Evolutionary conservation across 163 green algal genomes (phyloP).

Genomic region (Coccomyxa subellipsoidea): DNA sequence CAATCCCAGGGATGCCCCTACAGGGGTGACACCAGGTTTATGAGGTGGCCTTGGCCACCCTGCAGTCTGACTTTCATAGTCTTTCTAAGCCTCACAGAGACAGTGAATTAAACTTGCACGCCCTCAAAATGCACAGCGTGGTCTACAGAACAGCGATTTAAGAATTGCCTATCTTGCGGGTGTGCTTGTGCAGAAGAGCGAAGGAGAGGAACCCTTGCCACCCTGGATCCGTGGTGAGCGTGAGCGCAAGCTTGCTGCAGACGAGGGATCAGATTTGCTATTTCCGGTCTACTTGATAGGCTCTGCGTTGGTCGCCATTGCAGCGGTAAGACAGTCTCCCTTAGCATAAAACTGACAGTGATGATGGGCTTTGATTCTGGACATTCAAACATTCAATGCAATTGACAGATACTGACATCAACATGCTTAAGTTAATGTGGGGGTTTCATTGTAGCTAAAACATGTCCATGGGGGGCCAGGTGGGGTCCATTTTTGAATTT

Average conservation of each 20-base stretch:
- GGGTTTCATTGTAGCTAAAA: neutral
- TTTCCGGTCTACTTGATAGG: conserved; percentile 66
- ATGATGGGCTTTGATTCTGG: no score
- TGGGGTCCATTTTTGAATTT: conserved; percentile 76
- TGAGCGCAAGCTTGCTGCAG: conserved; percentile 32
- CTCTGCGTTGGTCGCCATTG: conserved; percentile 61
- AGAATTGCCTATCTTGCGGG: neutral
- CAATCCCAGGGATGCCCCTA: no score
- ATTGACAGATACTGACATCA: no score
- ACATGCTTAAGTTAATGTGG: no score
- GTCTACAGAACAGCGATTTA: no score
- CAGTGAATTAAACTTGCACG: no score
- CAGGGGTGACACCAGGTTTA: no score
- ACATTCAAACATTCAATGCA: no score
- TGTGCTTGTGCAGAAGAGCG: neutral
- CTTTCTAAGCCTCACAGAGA: no score
- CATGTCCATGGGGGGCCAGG: conserved; percentile 34
- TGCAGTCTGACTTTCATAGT: no score
- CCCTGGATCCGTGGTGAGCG: conserved; percentile 55
- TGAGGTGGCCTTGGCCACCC: no score
- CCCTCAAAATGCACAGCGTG: neutral
- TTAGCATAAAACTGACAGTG: neutral
- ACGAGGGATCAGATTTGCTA: conserved; percentile 45
- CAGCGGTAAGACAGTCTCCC: conserved; percentile 38
- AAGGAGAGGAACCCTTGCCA: conserved; percentile 35